phyloP scores from a whole-genome alignment of 2,329 filamentous ascomycete genomes.

The Fusarium sp. region DNA sequence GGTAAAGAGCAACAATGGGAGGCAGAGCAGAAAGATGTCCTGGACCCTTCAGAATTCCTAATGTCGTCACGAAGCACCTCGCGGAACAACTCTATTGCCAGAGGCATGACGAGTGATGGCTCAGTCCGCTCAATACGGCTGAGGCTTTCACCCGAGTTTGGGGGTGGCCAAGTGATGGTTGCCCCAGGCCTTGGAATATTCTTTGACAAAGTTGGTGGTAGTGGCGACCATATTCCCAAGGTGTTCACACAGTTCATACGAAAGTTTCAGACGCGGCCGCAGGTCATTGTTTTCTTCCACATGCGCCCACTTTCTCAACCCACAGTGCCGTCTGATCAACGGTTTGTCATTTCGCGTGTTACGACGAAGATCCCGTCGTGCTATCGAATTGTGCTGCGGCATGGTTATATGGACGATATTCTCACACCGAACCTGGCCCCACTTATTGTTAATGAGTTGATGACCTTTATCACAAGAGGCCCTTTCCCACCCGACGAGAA shows the following conservation, averaged over 20 bases:
- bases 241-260: slow-evolving; percentile 77
- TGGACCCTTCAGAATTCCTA: slow-evolving; percentile 59
- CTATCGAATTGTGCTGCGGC: slow-evolving; percentile 77
- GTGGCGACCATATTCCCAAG: slow-evolving; percentile 60
- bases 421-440: slow-evolving; percentile 73
- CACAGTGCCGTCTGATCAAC: slow-evolving; percentile 62
- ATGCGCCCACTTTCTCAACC: slow-evolving; percentile 74
- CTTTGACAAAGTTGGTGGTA: slow-evolving; percentile 82
- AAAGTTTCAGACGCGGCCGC: slow-evolving; percentile 76
- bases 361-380: slow-evolving; percentile 67
- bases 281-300: slow-evolving; percentile 81
- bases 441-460: slow-evolving; percentile 69
- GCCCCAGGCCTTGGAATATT: slow-evolving; percentile 77
- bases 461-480: slow-evolving; percentile 63
- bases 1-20: slow-evolving; percentile 84
- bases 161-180: slow-evolving; percentile 59
- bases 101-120: slow-evolving; percentile 30
- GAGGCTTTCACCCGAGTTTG: slow-evolving; percentile 56
- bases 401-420: slow-evolving; percentile 80
- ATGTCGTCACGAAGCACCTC: slow-evolving; percentile 46
- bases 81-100: slow-evolving; percentile 43
- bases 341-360: slow-evolving; percentile 61
- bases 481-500: slow-evolving; percentile 46
- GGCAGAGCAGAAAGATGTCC: slow-evolving; percentile 73
- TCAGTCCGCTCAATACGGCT: slow-evolving; percentile 42